phyloP scores from a whole-genome alignment of 495 filamentous ascomycete genomes.

The Pseudevernia furfuracea region DNA sequence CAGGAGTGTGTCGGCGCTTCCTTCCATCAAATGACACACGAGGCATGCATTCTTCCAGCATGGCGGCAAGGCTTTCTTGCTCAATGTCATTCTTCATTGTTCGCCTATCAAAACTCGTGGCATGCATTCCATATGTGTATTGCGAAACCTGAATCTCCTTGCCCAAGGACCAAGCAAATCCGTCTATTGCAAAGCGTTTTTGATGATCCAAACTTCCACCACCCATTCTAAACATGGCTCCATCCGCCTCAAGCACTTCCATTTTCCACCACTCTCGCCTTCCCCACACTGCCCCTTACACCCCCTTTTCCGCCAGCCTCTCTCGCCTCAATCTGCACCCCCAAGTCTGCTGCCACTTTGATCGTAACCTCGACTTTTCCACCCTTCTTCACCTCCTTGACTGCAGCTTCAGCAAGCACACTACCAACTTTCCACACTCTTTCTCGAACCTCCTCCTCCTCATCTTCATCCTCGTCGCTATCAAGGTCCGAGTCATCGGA shows the following conservation, averaged over 20 bases:
- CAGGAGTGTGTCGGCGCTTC: neutral
- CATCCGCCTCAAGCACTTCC: conserved; percentile 32
- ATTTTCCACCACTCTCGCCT: conserved; percentile 34
- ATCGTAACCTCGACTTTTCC: conserved; percentile 88
- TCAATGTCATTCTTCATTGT: neutral
- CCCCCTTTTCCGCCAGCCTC: conserved; percentile 82
- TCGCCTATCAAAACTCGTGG: neutral
- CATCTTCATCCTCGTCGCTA: conserved; percentile 62
- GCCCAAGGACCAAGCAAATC: neutral
- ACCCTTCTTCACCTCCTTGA: conserved; percentile 78
- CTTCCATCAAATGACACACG: neutral
- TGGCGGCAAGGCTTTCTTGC: neutral
- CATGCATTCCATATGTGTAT: neutral
- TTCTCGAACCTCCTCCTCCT: conserved; percentile 78
- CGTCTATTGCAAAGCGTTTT: neutral
- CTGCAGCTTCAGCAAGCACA: conserved; percentile 75
- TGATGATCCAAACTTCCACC: neutral
- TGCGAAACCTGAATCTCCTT: neutral
- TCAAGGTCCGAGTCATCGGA: conserved; percentile 55
- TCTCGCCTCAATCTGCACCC: conserved; percentile 67
- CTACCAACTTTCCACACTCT: conserved; percentile 87
- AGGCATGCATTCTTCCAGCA: neutral
- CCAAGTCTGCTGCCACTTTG: conserved; percentile 70
- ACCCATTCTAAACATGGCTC: neutral
- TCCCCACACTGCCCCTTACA: conserved; percentile 62